phyloP scores from a whole-genome alignment of 352 stramenopile genomes.

The Globisporangium camurandrum region DNA sequence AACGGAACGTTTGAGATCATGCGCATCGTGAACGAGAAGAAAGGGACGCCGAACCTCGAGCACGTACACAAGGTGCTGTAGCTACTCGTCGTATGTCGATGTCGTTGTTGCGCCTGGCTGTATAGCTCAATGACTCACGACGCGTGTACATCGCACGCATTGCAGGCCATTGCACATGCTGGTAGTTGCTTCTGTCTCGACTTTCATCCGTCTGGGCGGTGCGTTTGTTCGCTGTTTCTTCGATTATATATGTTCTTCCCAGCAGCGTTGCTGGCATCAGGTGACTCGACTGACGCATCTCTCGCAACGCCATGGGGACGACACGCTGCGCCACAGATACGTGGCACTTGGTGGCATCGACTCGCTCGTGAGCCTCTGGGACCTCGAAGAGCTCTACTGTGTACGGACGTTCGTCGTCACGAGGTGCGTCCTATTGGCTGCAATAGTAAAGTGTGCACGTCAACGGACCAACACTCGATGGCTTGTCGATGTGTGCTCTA shows the following conservation, averaged over 20 bases:
- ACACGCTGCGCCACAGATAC: slow-evolving; percentile 47
- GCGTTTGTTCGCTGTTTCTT: background rate
- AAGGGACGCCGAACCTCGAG: slow-evolving; percentile 71
- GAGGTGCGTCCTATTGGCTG: slow-evolving; percentile 41
- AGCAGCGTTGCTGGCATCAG: background rate
- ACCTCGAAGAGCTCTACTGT: slow-evolving; percentile 83
- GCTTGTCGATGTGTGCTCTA: no score
- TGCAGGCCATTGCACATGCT: slow-evolving; percentile 64
- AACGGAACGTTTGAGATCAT: slow-evolving; percentile 84
- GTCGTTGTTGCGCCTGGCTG: background rate
- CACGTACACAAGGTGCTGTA: slow-evolving; percentile 67
- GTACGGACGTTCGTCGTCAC: slow-evolving; percentile 76
- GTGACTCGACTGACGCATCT: background rate
- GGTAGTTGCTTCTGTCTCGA: slow-evolving; percentile 79
- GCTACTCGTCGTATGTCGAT: background rate
- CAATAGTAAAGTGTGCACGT: no score
- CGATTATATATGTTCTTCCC: no score
- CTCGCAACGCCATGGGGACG: no score
- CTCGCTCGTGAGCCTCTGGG: slow-evolving; percentile 80
- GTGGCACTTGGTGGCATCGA: slow-evolving; percentile 74
- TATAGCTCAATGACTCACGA: background rate
- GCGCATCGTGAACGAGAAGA: slow-evolving; percentile 67
- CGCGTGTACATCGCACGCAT: no score
- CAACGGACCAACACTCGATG: no score
- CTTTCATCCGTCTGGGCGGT: slow-evolving; percentile 71